Evolutionary conservation across 495 filamentous ascomycete genomes (phyloP).

Genomic region (Aspergillus bertholletiae): DNA sequence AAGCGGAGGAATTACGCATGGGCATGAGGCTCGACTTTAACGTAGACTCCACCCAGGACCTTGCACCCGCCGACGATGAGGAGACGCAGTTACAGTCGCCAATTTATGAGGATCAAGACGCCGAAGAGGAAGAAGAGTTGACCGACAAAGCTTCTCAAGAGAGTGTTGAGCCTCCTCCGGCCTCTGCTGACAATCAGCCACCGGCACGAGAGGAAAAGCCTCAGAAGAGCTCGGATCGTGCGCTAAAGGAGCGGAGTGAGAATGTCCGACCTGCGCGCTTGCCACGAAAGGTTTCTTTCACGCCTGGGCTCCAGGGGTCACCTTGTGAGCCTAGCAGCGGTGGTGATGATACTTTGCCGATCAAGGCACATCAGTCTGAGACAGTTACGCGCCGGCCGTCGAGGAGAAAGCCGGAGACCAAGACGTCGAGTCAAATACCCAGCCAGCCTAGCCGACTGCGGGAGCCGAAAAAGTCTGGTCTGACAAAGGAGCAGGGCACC

Average conservation of each 20-base stretch:
- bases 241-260: slow-evolving; percentile 40
- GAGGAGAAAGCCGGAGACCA: slow-evolving; percentile 30
- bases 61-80: slow-evolving; percentile 5
- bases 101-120: slow-evolving; percentile 52
- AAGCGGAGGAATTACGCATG: slow-evolving; percentile 77
- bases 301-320: slow-evolving; percentile 36
- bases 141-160: slow-evolving; percentile 25
- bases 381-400: slow-evolving; percentile 33
- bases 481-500: slow-evolving; percentile 17
- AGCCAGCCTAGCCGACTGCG: background rate
- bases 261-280: slow-evolving; percentile 34
- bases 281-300: slow-evolving; percentile 45
- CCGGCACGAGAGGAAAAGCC: slow-evolving; percentile 2
- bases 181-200: slow-evolving; percentile 11
- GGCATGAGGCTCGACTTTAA: slow-evolving; percentile 66
- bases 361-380: slow-evolving; percentile 34
- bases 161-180: background rate
- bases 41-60: slow-evolving; percentile 46
- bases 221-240: slow-evolving; percentile 26
- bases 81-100: slow-evolving; percentile 37
- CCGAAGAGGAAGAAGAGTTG: slow-evolving; percentile 45
- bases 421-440: slow-evolving; percentile 33
- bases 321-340: slow-evolving; percentile 20
- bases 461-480: background rate
- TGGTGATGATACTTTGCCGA: slow-evolving; percentile 34